Conservation (phyloP, 331 rosid species). For the Quercus phellos region DNA sequence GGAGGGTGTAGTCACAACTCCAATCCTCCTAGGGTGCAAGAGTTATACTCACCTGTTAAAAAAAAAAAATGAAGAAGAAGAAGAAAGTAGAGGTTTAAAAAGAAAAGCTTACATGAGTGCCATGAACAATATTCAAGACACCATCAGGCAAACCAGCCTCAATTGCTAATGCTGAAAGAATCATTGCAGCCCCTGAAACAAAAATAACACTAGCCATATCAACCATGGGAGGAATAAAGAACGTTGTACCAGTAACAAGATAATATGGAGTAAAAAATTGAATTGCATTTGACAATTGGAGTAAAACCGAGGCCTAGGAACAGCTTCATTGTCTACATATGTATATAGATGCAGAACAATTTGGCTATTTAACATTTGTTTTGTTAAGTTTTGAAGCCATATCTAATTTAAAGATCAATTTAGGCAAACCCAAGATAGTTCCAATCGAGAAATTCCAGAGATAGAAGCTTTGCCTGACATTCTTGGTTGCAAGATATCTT, state of each 20-base stretch:
- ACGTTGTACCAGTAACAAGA: neutral
- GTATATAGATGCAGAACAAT: neutral
- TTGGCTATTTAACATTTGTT: no score
- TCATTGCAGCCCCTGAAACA: conserved; percentile 50
- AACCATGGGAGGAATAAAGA: conserved; percentile 3
- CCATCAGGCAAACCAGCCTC: conserved; percentile 76
- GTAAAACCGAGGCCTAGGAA: neutral
- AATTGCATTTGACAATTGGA: neutral
- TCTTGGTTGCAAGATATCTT: no score
- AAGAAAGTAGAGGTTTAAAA: neutral
- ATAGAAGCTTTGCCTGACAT: no score
- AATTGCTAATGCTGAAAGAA: conserved; percentile 54
- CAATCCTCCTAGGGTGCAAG: neutral
- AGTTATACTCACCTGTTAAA: neutral
- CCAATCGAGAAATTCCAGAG: no score
- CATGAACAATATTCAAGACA: conserved; percentile 60
- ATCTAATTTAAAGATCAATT: no score
- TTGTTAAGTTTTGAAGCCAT: no score
- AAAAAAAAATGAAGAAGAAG: no score
- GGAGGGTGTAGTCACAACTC: neutral
- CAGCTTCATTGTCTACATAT: neutral
- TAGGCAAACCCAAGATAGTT: no score
- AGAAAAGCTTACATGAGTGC: conserved; percentile 44
- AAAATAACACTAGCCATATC: conserved; percentile 7
- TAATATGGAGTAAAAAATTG: neutral